Percentiles rank a stretch among this genome's conserved stretches.
Conservation (phyloP, 176 grass and related monocot genomes). For the Neostapfia colusana region DNA sequence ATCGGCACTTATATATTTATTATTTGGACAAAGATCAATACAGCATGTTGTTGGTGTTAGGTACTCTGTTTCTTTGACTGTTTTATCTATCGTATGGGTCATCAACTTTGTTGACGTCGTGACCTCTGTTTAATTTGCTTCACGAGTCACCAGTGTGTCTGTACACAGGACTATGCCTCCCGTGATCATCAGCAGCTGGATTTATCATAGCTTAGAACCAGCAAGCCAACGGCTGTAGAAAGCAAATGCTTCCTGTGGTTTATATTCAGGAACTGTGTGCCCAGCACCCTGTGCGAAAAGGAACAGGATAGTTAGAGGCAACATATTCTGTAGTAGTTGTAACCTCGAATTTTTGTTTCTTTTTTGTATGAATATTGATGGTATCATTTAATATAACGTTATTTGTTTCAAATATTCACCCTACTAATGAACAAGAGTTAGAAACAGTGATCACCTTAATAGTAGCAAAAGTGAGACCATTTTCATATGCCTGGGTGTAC, state of each 20-base stretch:
- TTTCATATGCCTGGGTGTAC: constrained; percentile 79
- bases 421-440: neutral
- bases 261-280: constrained; percentile 93
- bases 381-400: neutral
- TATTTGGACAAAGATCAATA: constrained; percentile 21
- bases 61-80: constrained; percentile 20
- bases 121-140: neutral
- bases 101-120: neutral
- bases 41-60: neutral
- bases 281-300: constrained; percentile 62
- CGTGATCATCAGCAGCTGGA: constrained; percentile 4
- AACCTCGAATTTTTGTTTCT: neutral
- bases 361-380: neutral
- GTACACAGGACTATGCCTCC: constrained; percentile 27
- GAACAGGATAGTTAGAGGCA: neutral
- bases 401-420: neutral
- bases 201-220: constrained; percentile 56
- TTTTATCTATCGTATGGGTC: constrained; percentile 29
- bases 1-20: neutral
- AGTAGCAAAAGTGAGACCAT: constrained; percentile 79
- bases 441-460: constrained; percentile 66
- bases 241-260: constrained; percentile 73
- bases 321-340: neutral
- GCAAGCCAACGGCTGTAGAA: constrained; percentile 79
- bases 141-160: neutral